phyloP scores from a whole-genome alignment of 2,329 filamentous ascomycete genomes.

The Torrubiella hemipterigena region DNA sequence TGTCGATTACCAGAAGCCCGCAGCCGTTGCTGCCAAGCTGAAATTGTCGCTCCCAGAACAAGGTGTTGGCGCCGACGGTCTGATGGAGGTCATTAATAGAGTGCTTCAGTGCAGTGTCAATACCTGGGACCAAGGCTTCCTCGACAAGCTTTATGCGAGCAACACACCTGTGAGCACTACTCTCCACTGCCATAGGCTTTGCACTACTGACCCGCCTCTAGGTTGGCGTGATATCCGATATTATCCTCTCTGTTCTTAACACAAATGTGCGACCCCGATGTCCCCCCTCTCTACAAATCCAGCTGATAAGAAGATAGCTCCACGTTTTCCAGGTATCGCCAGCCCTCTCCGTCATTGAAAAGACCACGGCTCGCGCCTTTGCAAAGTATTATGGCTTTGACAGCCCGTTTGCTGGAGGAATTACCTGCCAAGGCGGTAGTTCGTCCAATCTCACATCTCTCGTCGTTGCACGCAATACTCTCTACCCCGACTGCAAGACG shows the following conservation, averaged over 20 bases:
- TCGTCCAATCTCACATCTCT: slow-evolving; percentile 79
- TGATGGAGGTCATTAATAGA: slow-evolving; percentile 57
- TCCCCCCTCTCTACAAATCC: background rate
- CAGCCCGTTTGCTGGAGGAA: slow-evolving; percentile 58
- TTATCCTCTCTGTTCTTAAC: slow-evolving; percentile 76
- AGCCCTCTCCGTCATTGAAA: slow-evolving; percentile 77
- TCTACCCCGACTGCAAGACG: slow-evolving; percentile 67
- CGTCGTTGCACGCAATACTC: slow-evolving; percentile 73
- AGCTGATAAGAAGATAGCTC: slow-evolving; percentile 30
- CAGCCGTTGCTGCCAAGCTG: slow-evolving; percentile 42
- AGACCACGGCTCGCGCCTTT: slow-evolving; percentile 61
- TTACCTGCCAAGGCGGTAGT: slow-evolving; percentile 71
- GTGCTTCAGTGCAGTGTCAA: slow-evolving; percentile 84
- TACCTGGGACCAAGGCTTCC: slow-evolving; percentile 95
- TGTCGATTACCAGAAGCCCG: slow-evolving; percentile 49
- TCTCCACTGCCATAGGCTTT: background rate
- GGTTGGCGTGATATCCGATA: slow-evolving; percentile 74
- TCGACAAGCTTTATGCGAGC: slow-evolving; percentile 90
- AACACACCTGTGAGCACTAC: slow-evolving; percentile 56
- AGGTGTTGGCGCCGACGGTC: slow-evolving; percentile 57
- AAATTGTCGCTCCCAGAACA: slow-evolving; percentile 45
- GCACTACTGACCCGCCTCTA: slow-evolving; percentile 16
- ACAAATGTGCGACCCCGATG: slow-evolving; percentile 64
- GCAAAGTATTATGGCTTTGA: slow-evolving; percentile 67
- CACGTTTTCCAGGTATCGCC: slow-evolving; percentile 94